phyloP scores from a whole-genome alignment of 2,329 filamentous ascomycete genomes.

The Chaetothyriales sp. region DNA sequence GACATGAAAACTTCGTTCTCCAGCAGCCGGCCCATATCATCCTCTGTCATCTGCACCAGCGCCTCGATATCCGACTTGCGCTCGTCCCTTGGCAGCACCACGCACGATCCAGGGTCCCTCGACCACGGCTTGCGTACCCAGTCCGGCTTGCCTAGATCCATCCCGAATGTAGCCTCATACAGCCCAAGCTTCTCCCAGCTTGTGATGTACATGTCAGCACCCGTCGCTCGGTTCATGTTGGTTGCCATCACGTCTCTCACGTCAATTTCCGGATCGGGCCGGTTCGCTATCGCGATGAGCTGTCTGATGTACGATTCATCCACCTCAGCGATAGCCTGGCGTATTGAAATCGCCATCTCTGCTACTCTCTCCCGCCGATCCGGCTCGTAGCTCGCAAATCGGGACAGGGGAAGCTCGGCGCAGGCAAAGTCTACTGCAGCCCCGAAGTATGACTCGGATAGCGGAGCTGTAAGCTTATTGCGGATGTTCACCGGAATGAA shows the following conservation, averaged over 20 bases:
- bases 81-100: slow-evolving; percentile 14
- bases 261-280: slow-evolving; percentile 10
- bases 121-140: slow-evolving; percentile 19
- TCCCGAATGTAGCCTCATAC: slow-evolving; percentile 15
- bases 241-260: slow-evolving; percentile 16
- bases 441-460: slow-evolving; percentile 27
- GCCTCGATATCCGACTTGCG: slow-evolving; percentile 14
- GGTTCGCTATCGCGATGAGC: slow-evolving; percentile 14
- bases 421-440: slow-evolving; percentile 29
- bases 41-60: slow-evolving; percentile 16
- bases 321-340: slow-evolving; percentile 22
- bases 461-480: slow-evolving; percentile 22
- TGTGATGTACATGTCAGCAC: slow-evolving; percentile 19
- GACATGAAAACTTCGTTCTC: slow-evolving; percentile 13
- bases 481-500: slow-evolving; percentile 29
- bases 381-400: slow-evolving; percentile 16
- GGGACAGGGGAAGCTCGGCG: slow-evolving; percentile 15
- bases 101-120: slow-evolving; percentile 18
- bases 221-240: slow-evolving; percentile 16
- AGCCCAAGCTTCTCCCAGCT: slow-evolving; percentile 15
- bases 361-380: slow-evolving; percentile 19
- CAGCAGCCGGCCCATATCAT: slow-evolving; percentile 16
- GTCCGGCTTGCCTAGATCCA: slow-evolving; percentile 16
- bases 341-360: slow-evolving; percentile 24
- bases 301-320: slow-evolving; percentile 21